phyloP scores from a whole-genome alignment of 2,329 filamentous ascomycete species.

The Hymenotorrendiella dingleyae region DNA sequence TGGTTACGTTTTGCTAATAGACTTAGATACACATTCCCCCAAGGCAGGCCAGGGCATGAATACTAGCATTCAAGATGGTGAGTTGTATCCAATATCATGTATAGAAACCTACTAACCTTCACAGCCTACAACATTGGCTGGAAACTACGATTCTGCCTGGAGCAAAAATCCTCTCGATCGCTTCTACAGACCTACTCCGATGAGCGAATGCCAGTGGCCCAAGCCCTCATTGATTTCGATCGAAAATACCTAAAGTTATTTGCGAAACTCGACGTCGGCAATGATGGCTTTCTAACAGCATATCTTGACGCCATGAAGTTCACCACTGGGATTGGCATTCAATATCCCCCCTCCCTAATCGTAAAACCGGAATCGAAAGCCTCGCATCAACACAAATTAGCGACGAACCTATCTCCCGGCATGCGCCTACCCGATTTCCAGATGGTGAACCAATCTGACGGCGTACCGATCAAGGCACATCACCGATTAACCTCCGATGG shows the following conservation, averaged over 20 bases:
- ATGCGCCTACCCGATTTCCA: conserved; percentile 54
- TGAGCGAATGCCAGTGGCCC: conserved; percentile 56
- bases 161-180: conserved; percentile 38
- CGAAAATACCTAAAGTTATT: too few relatives aligned
- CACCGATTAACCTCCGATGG: conserved; percentile 50
- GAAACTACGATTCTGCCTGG: conserved; percentile 40
- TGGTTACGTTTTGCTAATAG: too few relatives aligned
- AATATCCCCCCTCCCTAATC: too few relatives aligned
- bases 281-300: too few relatives aligned
- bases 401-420: conserved; percentile 35
- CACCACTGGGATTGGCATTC: too few relatives aligned
- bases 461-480: conserved; percentile 53
- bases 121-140: conserved; percentile 57
- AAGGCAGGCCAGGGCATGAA: conserved; percentile 60
- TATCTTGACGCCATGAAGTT: too few relatives aligned
- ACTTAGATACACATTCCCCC: conserved; percentile 51
- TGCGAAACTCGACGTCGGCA: too few relatives aligned
- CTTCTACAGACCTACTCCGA: conserved; percentile 55
- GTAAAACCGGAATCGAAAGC: too few relatives aligned
- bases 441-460: conserved; percentile 52
- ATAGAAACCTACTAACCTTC: too few relatives aligned
- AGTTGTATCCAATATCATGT: too few relatives aligned
- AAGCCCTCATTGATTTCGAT: conserved; percentile 61
- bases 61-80: conserved; percentile 52
- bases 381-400: conserved; percentile 41